Evolutionary conservation across 441 rosid genomes (phyloP).

Genomic region (Erodium texanum): DNA sequence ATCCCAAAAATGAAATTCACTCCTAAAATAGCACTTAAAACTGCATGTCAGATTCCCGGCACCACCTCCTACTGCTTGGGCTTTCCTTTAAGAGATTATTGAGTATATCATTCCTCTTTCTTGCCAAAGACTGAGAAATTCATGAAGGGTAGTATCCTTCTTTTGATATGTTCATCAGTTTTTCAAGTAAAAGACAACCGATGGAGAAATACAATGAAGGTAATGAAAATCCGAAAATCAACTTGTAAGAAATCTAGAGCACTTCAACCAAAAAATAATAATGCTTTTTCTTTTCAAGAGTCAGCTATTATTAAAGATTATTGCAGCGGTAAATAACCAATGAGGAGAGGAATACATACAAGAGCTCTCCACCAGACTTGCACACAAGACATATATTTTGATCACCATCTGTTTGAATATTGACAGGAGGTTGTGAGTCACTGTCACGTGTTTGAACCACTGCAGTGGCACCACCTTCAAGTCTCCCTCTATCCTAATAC

Average conservation of each 20-base stretch:
- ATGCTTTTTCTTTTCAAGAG: not conserved
- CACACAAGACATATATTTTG: slow-evolving; percentile 26
- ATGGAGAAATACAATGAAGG: not conserved
- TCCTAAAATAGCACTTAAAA: not conserved
- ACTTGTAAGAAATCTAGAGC: slow-evolving; percentile 8
- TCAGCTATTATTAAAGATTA: slow-evolving; percentile 7
- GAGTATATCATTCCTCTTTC: not conserved
- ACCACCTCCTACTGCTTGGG: not conserved
- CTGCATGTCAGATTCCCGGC: not conserved
- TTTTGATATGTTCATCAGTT: not conserved
- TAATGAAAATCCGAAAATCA: not conserved
- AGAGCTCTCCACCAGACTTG: slow-evolving; percentile 41
- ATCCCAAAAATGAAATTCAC: not conserved
- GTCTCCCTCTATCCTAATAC: slow-evolving; percentile 53
- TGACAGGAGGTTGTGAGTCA: slow-evolving; percentile 21
- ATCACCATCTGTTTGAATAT: slow-evolving; percentile 18
- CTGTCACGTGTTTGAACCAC: slow-evolving; percentile 19
- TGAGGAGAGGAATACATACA: slow-evolving; percentile 37
- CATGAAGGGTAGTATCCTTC: not conserved
- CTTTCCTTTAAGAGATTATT: not conserved
- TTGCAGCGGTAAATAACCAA: slow-evolving; percentile 14
- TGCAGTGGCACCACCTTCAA: slow-evolving; percentile 25
- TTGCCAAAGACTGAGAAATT: not conserved
- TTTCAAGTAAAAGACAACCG: not conserved
- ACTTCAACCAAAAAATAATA: not conserved